phyloP scores from a whole-genome alignment of 2,329 filamentous ascomycete species.

The Taxawa tesnikishii region DNA sequence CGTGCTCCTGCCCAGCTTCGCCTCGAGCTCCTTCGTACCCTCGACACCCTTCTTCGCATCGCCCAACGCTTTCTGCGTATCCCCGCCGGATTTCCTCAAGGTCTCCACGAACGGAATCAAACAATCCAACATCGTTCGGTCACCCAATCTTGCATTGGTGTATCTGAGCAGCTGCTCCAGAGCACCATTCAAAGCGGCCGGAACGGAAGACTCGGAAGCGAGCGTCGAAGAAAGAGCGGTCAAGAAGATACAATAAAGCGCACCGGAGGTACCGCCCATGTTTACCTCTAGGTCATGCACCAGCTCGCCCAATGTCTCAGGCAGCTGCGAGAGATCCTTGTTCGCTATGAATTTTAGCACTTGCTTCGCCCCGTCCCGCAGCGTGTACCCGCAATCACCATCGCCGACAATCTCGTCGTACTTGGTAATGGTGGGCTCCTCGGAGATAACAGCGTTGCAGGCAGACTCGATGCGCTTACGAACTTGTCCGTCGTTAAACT shows the following conservation, averaged over 20 bases:
- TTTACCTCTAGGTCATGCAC: constrained; percentile 21
- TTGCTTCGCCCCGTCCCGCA: constrained; percentile 21
- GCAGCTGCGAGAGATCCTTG: constrained; percentile 16
- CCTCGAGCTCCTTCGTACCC: constrained; percentile 21
- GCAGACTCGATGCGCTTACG: constrained; percentile 16
- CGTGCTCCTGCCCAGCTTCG: constrained; percentile 20
- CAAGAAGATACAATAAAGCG: constrained; percentile 22
- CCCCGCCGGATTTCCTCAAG: constrained; percentile 10
- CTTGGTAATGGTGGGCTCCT: constrained; percentile 21
- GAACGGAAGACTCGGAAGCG: constrained; percentile 11
- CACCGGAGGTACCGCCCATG: constrained; percentile 23
- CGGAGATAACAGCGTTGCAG: constrained; percentile 20
- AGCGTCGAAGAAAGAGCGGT: constrained; percentile 18
- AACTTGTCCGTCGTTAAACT: constrained; percentile 16
- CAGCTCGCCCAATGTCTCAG: constrained; percentile 14
- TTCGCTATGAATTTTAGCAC: constrained; percentile 19
- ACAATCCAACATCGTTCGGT: constrained; percentile 24
- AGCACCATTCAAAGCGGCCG: constrained; percentile 15
- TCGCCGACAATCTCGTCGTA: constrained; percentile 25
- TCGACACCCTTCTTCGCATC: constrained; percentile 18
- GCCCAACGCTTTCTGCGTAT: constrained; percentile 13
- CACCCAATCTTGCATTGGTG: constrained; percentile 19
- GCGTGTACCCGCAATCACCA: constrained; percentile 23
- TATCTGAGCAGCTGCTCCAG: constrained; percentile 19
- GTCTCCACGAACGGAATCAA: constrained; percentile 21